phyloP scores from a whole-genome alignment of 371 early-diverging fungal species.

The Umbelopsis sp. region DNA sequence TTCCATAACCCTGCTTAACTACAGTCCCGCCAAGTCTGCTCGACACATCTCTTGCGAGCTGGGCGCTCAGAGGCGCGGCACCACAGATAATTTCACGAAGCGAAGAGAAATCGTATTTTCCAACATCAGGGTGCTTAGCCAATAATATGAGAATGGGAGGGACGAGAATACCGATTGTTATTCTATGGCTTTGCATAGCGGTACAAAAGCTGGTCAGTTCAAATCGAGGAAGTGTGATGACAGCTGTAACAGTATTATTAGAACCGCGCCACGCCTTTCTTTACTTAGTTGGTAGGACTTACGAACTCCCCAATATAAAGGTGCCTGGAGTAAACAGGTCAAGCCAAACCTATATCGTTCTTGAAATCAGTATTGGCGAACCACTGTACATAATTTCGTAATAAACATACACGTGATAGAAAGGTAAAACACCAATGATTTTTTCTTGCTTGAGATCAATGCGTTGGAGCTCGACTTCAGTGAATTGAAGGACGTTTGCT shows the following conservation, averaged over 20 bases:
- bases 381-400: conserved; percentile 11
- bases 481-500: conserved; percentile 66
- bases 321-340: conserved; percentile 24
- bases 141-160: conserved; percentile 62
- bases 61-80: conserved; percentile 73
- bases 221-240: conserved; percentile 67
- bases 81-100: conserved; percentile 58
- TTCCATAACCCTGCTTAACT: conserved; percentile 66
- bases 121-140: conserved; percentile 58
- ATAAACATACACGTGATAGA: conserved; percentile 69
- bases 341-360: background rate
- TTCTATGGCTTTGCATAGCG: conserved; percentile 59
- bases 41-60: conserved; percentile 41
- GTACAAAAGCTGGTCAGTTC: conserved; percentile 54
- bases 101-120: conserved; percentile 63
- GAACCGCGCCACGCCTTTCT: background rate
- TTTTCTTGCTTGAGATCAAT: background rate
- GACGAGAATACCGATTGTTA: conserved; percentile 60
- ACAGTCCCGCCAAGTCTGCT: conserved; percentile 32
- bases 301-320: conserved; percentile 34
- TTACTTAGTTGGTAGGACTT: background rate
- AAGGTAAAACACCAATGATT: conserved; percentile 70
- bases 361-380: background rate
- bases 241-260: conserved; percentile 13
- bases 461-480: background rate